Conservation (phyloP, 805 yeast genomes). For the Candida succiphila region DNA sequence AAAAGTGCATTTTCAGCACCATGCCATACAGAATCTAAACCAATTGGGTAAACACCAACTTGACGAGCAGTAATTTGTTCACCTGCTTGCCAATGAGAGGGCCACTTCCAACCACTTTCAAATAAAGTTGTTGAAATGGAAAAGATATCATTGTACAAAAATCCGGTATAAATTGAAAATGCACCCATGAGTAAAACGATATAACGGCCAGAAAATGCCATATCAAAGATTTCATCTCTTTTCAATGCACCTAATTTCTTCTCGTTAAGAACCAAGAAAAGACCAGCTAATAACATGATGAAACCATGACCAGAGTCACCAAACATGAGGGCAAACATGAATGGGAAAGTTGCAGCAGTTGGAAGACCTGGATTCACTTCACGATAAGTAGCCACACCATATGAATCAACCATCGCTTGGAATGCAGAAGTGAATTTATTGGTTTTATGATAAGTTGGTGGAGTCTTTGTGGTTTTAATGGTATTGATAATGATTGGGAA, state of each 20-base stretch:
- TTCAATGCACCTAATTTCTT: constrained; percentile 53
- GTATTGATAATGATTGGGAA: constrained; percentile 33
- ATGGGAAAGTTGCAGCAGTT: constrained; percentile 91
- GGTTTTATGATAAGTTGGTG: constrained; percentile 93
- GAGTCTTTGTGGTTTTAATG: constrained; percentile 71
- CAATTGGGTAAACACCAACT: constrained; percentile 68
- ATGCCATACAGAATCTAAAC: constrained; percentile 94
- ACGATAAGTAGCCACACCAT: constrained; percentile 86
- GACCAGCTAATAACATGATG: constrained; percentile 66
- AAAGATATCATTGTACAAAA: constrained; percentile 87
- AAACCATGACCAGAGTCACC: constrained; percentile 98
- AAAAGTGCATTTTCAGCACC: constrained; percentile 88
- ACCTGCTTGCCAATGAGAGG: constrained; percentile 59
- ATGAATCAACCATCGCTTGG: constrained; percentile 90
- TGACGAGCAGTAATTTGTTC: constrained; percentile 58
- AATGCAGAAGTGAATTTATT: constrained; percentile 91
- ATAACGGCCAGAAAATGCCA: constrained; percentile 93
- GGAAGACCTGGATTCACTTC: constrained; percentile 96
- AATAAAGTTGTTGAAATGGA: constrained; percentile 86
- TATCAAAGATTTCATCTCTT: constrained; percentile 90
- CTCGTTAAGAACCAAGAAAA: constrained; percentile 65
- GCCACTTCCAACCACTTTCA: constrained; percentile 92
- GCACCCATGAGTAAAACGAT: constrained; percentile 85
- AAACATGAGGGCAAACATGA: constrained; percentile 98
- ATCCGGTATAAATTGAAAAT: constrained; percentile 93